Evolutionary conservation across 2,329 filamentous ascomycete species (phyloP), one percentile per base, ranked within the genome.

Genomic region (Exserohilum turcica): DNA sequence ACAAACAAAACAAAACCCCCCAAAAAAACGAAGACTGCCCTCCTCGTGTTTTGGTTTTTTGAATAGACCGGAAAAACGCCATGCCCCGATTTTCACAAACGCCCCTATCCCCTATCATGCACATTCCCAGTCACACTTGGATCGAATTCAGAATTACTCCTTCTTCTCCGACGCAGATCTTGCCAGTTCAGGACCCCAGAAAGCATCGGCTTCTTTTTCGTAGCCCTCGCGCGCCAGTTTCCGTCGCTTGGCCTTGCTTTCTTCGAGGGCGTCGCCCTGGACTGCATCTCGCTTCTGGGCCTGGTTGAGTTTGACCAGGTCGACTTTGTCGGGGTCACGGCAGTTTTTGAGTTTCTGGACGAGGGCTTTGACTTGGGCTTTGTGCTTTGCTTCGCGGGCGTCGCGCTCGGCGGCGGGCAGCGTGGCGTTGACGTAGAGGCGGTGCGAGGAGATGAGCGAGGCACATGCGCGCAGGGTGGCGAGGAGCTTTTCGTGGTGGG

Each of bases 261-360:
- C 76, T 48, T 76, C 76, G 27, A 79, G 50, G 24, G 65, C 61
- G 1, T 35, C 74, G 0, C 72, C 72, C 35, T 63, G 57, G 7
- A 74, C 70, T 1, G 66, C 74, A 43, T 77, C 76, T 42, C 76
- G 63, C 65, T 79, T 84, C 63, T 87, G 82, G 16, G 85, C 84
- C 58, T 82, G 82, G 64, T 90, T 86, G 44, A 89, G 76, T 42
- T 85, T 86, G 15, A 91, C 86, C 3, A 92, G 74, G 71, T 92
- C 88, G 37, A 83, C 84, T 50, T 89, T 85, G 62, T 90, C 87
- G 0, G 89, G 89, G 65, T 93, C 89, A 52, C 86, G 80, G 63
- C 89, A 92, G 63, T 82, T 84, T 55, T 84, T 85, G n/a, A 92
- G 78, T 70, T 91, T 92, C 74, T 82, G 85, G 13, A 85, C 81